A percentile compares a stretch with the other conserved stretches of the same genome.
Conservation (phyloP, 805 yeast species). For the Isabelozyma pseudorhagii region DNA sequence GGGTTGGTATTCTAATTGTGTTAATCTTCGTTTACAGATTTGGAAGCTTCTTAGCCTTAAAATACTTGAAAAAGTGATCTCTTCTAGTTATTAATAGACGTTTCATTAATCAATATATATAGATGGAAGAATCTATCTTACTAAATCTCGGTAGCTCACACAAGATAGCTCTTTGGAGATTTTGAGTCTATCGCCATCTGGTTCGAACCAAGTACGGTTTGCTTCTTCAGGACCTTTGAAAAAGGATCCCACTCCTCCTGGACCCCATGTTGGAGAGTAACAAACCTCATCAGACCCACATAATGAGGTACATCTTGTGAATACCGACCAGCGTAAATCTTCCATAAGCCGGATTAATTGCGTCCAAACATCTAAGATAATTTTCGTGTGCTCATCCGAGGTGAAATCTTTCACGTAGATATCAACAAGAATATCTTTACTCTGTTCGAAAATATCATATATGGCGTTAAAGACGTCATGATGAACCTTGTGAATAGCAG, state of each 20-base stretch:
- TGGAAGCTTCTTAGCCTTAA: conserved; percentile 21
- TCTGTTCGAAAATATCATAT: conserved; percentile 30
- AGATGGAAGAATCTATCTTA: not conserved
- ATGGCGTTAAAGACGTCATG: conserved; percentile 31
- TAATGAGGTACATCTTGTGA: conserved; percentile 36
- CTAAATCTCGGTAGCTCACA: conserved; percentile 2
- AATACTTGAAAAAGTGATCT: not conserved
- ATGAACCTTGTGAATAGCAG: conserved; percentile 43
- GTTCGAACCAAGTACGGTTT: conserved; percentile 1
- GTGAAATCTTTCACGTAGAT: conserved; percentile 10
- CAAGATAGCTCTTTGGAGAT: conserved; percentile 6
- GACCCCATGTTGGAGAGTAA: conserved; percentile 62
- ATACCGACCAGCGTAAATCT: conserved; percentile 37
- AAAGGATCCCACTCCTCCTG: conserved; percentile 17
- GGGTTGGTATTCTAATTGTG: conserved; percentile 32
- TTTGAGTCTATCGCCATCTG: conserved; percentile 8
- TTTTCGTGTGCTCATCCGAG: conserved; percentile 2
- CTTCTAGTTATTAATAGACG: not conserved
- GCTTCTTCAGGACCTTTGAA: not conserved
- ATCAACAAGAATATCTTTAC: conserved; percentile 20
- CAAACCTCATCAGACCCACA: conserved; percentile 52
- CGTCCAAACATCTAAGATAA: conserved; percentile 1
- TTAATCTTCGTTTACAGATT: conserved; percentile 26
- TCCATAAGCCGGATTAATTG: conserved; percentile 13
- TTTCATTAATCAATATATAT: too few relatives aligned